Base-by-base conservation (phyloP, 139 green algal species). In the Edaphochlamys debaryana region DNA sequence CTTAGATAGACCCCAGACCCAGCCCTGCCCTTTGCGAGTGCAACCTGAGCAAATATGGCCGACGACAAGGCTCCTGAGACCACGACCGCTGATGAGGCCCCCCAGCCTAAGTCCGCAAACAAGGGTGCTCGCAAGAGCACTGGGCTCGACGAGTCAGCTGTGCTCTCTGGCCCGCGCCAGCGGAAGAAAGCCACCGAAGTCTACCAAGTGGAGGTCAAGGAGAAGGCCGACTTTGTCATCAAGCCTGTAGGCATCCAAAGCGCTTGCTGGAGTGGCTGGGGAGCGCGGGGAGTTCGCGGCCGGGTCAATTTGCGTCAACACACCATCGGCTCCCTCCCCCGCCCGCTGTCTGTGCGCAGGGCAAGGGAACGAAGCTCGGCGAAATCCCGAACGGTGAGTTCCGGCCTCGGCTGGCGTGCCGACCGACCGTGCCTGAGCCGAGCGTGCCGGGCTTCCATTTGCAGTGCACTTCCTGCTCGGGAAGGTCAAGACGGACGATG, bases 301-400 rank as follows among this genome's bases (percentile, higher is more conserved):
- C 20, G 42, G 8, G 25, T 50, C 23, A 42, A 29, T 3, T 34
- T 41, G n/a, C 42, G 37, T n/a, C n/a, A n/a, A n/a, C n/a, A n/a
- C n/a, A n/a, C n/a, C n/a, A n/a, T n/a, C n/a, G n/a, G n/a, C n/a
- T n/a, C n/a, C n/a, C n/a, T n/a, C n/a, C n/a, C 64, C n/a, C 54
- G 9, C 45, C 25, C 38, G 58, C 36, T 67, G 32, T 42, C n/a
- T 64, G 25, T 66, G 37, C 68, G 79, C 89, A 95, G 90, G 93
- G 93, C 69, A 82, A 85, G 45, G 93, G 93, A 27, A 82, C 77
- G 3, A 92, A 93, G 85, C 90, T 96, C 23, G 86, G 89, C 1
- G 92, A 95, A 63, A 96, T 96, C 69, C 92, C 93, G 34, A 96
- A 96, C 67, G 92, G 90, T 93, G 66, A 79, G 79, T 30, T 56